Evolutionary conservation across 2,329 filamentous ascomycete genomes (phyloP).

Genomic region (Fusarium coicis): DNA sequence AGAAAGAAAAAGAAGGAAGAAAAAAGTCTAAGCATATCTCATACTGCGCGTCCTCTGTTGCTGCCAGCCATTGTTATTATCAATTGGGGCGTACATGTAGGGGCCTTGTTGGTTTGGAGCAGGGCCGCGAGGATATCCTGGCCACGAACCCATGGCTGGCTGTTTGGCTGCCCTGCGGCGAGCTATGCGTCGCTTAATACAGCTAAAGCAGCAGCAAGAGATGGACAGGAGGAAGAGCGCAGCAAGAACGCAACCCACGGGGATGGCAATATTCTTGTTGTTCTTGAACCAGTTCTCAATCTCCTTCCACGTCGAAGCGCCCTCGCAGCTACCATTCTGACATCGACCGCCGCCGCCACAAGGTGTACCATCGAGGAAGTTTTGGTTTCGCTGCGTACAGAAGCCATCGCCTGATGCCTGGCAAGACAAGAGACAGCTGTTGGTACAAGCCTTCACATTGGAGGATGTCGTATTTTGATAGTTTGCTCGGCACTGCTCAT

Average conservation of each 20-base stretch:
- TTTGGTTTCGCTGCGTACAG: constrained; percentile 84
- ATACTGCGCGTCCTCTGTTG: constrained; percentile 39
- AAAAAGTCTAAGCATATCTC: constrained; percentile 46
- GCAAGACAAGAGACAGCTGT: constrained; percentile 81
- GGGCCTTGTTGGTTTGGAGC: constrained; percentile 32
- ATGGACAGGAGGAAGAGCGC: constrained; percentile 77
- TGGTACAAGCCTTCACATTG: constrained; percentile 78
- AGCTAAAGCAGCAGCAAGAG: constrained; percentile 71
- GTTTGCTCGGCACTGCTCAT: constrained; percentile 87
- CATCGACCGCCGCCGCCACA: constrained; percentile 86
- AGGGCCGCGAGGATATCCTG: constrained; percentile 26
- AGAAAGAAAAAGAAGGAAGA: neutral
- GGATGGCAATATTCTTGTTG: constrained; percentile 86
- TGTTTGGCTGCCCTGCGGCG: constrained; percentile 42
- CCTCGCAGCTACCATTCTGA: constrained; percentile 79
- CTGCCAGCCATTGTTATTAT: constrained; percentile 30
- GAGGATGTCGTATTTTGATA: constrained; percentile 80
- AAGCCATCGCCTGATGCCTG: constrained; percentile 75
- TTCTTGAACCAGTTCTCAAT: constrained; percentile 79
- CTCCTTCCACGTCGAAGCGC: constrained; percentile 74
- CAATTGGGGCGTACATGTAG: constrained; percentile 39
- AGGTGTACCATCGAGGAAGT: constrained; percentile 91
- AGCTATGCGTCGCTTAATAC: constrained; percentile 43
- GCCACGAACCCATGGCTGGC: constrained; percentile 43
- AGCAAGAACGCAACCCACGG: constrained; percentile 77